Conservation (phyloP, 352 stramenopile genomes). For the Hyaloperonospora brassicae region DNA sequence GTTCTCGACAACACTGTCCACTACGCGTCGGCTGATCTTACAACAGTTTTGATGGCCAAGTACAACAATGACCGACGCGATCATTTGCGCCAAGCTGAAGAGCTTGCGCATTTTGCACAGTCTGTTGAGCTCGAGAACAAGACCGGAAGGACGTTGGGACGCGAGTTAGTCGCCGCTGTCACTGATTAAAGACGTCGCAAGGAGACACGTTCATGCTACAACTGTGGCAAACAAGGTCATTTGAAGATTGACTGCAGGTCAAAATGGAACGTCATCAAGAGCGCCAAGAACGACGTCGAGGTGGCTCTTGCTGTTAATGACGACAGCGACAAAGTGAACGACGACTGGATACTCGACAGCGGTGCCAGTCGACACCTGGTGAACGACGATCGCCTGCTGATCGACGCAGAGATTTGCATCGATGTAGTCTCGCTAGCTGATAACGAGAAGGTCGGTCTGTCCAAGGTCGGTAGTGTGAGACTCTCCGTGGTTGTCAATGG, state of each 20-base stretch:
- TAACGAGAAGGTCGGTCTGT: too few species aligned
- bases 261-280: too few species aligned
- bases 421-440: too few species aligned
- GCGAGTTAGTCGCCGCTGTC: too few species aligned
- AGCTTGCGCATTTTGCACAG: constrained; percentile 19
- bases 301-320: too few species aligned
- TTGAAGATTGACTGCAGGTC: neutral
- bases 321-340: too few species aligned
- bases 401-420: too few species aligned
- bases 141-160: neutral
- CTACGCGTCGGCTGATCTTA: constrained; percentile 5
- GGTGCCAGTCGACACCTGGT: too few species aligned
- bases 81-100: constrained; percentile 16
- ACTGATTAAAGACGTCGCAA: too few species aligned
- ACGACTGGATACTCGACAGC: too few species aligned
- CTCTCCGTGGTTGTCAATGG: neutral
- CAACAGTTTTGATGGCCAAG: constrained; percentile 3
- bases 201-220: neutral
- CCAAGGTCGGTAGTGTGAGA: neutral
- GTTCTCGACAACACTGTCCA: constrained; percentile 20
- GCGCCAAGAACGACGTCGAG: too few species aligned
- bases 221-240: neutral
- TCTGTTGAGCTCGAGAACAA: neutral
- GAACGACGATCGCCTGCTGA: too few species aligned
- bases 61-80: constrained; percentile 8